phyloP scores from a whole-genome alignment of 2,329 filamentous ascomycete species.

The Aureobasidium sp. region DNA sequence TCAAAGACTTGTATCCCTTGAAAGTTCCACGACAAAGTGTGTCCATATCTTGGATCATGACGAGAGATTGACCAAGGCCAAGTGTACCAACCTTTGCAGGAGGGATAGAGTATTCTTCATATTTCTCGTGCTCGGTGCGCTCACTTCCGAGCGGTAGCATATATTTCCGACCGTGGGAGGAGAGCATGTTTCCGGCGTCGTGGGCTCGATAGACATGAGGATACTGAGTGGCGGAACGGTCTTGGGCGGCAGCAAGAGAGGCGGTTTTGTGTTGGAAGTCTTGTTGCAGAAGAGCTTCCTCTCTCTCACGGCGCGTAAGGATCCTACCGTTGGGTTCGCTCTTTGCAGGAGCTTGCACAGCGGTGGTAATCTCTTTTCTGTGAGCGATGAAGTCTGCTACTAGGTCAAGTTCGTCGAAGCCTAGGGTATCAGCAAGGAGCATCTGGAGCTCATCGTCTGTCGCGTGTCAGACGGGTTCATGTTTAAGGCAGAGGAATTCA shows the following conservation, averaged over 20 bases:
- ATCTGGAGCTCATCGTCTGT: conserved; percentile 79
- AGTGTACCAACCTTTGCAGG: conserved; percentile 72
- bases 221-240: conserved; percentile 67
- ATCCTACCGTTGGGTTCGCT: conserved; percentile 47
- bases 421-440: conserved; percentile 78
- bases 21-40: conserved; percentile 87
- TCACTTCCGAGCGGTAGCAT: conserved; percentile 70
- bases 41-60: conserved; percentile 77
- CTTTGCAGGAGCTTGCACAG: conserved; percentile 27
- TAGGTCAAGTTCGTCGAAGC: conserved; percentile 89
- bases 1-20: conserved; percentile 84
- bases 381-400: conserved; percentile 84
- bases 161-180: conserved; percentile 72
- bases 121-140: conserved; percentile 63
- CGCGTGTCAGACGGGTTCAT: background rate
- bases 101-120: conserved; percentile 84
- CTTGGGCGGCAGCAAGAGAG: conserved; percentile 61
- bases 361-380: conserved; percentile 58
- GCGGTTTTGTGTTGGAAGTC: conserved; percentile 81
- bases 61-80: conserved; percentile 63
- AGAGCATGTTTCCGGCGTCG: conserved; percentile 78
- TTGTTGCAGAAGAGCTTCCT: conserved; percentile 66
- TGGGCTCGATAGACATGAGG: conserved; percentile 89
- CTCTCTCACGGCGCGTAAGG: conserved; percentile 68
- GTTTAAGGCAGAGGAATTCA: background rate